These are phyloP conservation scores for Lasiodiplodia gonubiensis DNA, from an alignment of 2,329 filamentous ascomycete genomes.

Conservation along the genomic window DNA sequence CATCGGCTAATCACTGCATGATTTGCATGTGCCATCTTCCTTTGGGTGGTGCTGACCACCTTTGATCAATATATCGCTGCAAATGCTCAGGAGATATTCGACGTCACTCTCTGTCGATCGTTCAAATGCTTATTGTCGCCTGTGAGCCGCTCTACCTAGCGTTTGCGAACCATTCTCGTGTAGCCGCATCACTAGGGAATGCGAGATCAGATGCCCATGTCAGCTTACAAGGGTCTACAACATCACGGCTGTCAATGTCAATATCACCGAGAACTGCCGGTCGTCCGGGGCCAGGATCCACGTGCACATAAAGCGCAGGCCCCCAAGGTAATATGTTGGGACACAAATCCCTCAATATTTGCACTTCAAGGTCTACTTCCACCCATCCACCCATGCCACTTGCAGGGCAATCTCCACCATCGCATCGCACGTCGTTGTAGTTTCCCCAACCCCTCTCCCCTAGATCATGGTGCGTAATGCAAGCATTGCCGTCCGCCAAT, in stretches of 20 bases:
- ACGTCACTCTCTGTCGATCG: background rate
- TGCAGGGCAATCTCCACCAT: background rate
- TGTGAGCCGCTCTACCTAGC: background rate
- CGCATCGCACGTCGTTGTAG: slow-evolving; percentile 5
- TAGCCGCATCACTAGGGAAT: background rate
- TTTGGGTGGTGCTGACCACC: background rate
- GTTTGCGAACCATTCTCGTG: background rate
- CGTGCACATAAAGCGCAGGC: background rate
- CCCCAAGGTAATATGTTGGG: background rate
- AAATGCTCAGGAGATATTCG: too few species aligned
- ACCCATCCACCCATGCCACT: background rate
- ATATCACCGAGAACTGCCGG: background rate
- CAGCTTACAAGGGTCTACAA: background rate
- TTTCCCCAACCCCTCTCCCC: background rate
- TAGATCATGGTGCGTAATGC: slow-evolving; percentile 14
- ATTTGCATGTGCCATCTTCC: slow-evolving; percentile 8
- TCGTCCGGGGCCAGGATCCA: background rate
- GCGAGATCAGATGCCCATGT: background rate
- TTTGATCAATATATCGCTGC: too few species aligned
- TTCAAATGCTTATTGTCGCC: background rate
- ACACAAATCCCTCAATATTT: slow-evolving; percentile 1
- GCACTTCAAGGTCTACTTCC: background rate
- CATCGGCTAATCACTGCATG: slow-evolving; percentile 20
- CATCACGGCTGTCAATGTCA: background rate
- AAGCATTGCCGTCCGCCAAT: slow-evolving; percentile 11